Base-by-base conservation (phyloP, 1,139 yeast genomes). In the Yamadazyma sp. region DNA sequence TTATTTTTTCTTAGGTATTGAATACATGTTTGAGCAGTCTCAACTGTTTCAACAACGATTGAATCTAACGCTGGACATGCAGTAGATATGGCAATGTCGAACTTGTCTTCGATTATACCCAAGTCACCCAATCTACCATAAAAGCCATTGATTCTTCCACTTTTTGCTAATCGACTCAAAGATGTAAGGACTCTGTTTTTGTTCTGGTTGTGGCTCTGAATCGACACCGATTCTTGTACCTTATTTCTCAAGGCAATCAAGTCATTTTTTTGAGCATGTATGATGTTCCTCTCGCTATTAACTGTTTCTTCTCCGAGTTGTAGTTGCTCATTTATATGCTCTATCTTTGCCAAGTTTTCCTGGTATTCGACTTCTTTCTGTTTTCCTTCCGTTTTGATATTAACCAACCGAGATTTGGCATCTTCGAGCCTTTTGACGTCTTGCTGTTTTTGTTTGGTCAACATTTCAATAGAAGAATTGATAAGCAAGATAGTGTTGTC, bases 61-160 rank as follows among this genome's bases (percentile, higher is more conserved):
- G 95, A 92, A 56, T 91, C 95, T 42, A 94, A 69, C 8, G 92
- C 83, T 1, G 96, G 91, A 51, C 95, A 88, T 0, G 97, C 98
- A 0, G 98, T 92, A 0, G 98, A 89, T 17, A 94, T 80, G 24
- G 98, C 98, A 38, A 89, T 77, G 62, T 94, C 98, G 58, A 86
- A 94, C 53, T 77, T 75, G 50, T 85, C 87, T 55, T 88, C 96
- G 49, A 92, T 92, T 1, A 78, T 75, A 12, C 97, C 99, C 36
- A 94, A 67, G 50, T 87, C 95, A 12, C 98, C 99, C 15, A 94
- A 66, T 42, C 97, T 72, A 0, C 98, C 98, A 57, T 87, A 75
- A 51, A 91, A 88, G 0, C 98, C 98, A 12, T 71, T 69, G 29
- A 94, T 78, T 56, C 97, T 76, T 10, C 98, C 98, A 3, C 95